Conservation (phyloP, 352 stramenopile species). For the Globisporangium orthogonon region DNA sequence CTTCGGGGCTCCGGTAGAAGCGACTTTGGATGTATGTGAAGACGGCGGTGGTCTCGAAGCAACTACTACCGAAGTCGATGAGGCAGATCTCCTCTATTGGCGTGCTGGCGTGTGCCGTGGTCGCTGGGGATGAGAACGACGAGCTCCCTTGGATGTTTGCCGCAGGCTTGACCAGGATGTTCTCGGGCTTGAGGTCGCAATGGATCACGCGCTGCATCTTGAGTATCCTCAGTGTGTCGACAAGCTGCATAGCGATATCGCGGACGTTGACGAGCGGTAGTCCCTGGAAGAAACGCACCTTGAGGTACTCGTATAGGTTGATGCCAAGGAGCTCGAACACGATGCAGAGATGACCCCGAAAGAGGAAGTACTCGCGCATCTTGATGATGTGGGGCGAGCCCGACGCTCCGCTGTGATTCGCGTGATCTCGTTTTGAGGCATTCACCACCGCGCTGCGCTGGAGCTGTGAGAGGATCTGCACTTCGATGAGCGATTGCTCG, state of each 20-base stretch:
- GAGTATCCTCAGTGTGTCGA: constrained; percentile 73
- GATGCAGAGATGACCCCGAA: constrained; percentile 94
- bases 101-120: constrained; percentile 58
- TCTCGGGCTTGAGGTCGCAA: constrained; percentile 98
- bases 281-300: constrained; percentile 93
- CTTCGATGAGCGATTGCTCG: constrained; percentile 94
- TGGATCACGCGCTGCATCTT: constrained; percentile 90
- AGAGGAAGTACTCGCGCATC: constrained; percentile 91
- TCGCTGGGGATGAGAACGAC: constrained; percentile 23
- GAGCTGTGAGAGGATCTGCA: constrained; percentile 89
- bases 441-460: constrained; percentile 27
- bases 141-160: not conserved
- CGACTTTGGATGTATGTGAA: constrained; percentile 97
- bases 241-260: constrained; percentile 85
- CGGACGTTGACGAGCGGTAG: constrained; percentile 88
- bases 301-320: constrained; percentile 97
- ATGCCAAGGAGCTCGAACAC: constrained; percentile 94
- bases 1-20: constrained; percentile 97
- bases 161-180: constrained; percentile 69
- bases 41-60: constrained; percentile 75
- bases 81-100: constrained; percentile 49
- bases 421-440: not conserved
- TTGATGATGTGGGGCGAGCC: constrained; percentile 61
- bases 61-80: constrained; percentile 98
- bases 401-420: not conserved